Base-by-base conservation (phyloP, 2,329 filamentous ascomycete species). In the Hysterium pulicare region DNA sequence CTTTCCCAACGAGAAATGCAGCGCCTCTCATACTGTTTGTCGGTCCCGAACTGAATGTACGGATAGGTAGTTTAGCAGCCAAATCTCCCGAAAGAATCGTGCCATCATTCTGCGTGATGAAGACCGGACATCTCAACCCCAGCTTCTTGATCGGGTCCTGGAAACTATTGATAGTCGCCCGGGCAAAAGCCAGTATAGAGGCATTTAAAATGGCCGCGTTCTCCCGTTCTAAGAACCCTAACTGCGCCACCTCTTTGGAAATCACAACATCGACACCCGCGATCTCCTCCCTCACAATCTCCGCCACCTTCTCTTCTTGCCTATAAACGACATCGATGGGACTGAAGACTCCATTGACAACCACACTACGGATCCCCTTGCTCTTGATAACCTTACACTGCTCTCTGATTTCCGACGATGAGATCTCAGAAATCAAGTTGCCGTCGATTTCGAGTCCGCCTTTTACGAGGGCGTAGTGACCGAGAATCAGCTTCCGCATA, bases 261-360 rank as follows among this genome's bases (percentile, higher is more conserved):
- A 73, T 72, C 2, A 77, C 72, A 6, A 79, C 69, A 48, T 79
- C 73, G 4, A 72, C 65, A 0, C 63, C 66, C 2, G 70, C 67
- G 2, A 77, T 57, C 49, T 74, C 73, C 5, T 68, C 60, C 20
- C 66, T 64, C 15, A 81, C 61, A 32, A 80, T 74, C 2, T 66
- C 62, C 3, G 69, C 67, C 3, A 75, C 76, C 3, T 67, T 59
- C 30, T 74, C 65, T 58, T 81, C 78, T 54, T 82, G 78, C 32
- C 59, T 61, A 50, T 73, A 72, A 3, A 69, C 49, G 8, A 74
- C 71, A 53, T 83, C 79, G 19, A 81, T 76, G 0, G 79, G 78
- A 7, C 75, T 77, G 59, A 78, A 82, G 7, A 81, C 72, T 2
- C 79, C 78, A 4, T 75, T 72, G 4, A 83, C 64, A 0, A 80